Evolutionary conservation across 352 stramenopile genomes (phyloP), one percentile per base, ranked within the genome.

Genomic region (Phytophthora syringae): DNA sequence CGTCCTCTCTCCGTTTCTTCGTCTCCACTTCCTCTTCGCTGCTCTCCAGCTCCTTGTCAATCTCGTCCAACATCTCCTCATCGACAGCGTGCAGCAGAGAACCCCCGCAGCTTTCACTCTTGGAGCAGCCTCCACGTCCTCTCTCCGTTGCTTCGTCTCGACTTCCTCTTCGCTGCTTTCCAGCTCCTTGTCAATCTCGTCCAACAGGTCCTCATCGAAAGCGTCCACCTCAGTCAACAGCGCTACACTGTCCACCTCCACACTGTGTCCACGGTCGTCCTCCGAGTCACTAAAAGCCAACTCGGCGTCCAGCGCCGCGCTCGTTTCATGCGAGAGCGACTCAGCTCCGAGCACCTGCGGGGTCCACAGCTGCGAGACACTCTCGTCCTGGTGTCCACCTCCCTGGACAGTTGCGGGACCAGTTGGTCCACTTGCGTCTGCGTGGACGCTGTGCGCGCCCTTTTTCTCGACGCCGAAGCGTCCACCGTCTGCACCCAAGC

Each of bases 251-350:
- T n/a, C n/a, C n/a, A n/a, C n/a, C n/a, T n/a, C n/a, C n/a, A n/a
- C n/a, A n/a, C n/a, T n/a, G n/a, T n/a, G n/a, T n/a, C 12, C 32
- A 39, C 32, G 15, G 15, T 64, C 70, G 1, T 68, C 71, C 0
- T 73, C 67, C 39, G 60, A 71, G 11, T 76, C 68, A 49, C 72
- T 77, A 7, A 63, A 64, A 9, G 70, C 78, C 52, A 87, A 52
- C 16, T 74, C 72, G 25, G 73, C 72, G 28, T 86, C 77, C 20
- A 86, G 53, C 2, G 56, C 63, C 6, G 66, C 63, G 49, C 72
- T 79, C 22, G 58, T 70, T 49, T 56, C 59, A 10, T 68, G 51
- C 7, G 13, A 2, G 18, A 77, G 60, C 7, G 51, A 24, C 16
- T 30, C 37, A 30, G 7, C 50, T 50, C 32, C 42, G 18, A 62